Base-by-base conservation (phyloP, 805 yeast species). In the Sugiyamaella qingdaonensis region DNA sequence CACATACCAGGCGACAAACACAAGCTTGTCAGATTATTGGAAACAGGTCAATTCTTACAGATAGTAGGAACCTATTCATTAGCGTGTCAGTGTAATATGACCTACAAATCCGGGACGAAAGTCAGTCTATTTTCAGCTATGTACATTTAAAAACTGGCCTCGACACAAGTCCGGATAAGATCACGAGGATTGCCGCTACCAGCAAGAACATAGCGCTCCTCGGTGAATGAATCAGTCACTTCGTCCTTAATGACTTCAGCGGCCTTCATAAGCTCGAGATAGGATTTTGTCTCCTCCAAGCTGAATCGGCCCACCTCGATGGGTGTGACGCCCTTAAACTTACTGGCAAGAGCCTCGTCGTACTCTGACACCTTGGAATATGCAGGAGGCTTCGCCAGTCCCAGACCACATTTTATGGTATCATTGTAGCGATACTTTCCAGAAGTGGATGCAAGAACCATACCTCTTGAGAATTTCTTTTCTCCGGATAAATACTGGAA, bases 131-230 rank as follows among this genome's bases (percentile, higher is more conserved):
- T 7, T 24, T 24, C 29, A 24, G 7, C 29, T 24, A 24, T 24
- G 29, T 24, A 24, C 29, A 24, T 24, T 47, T 36, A 47, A 21
- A 47, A 35, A 18, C 39, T 19, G 18, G 33, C 31, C 43, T 51
- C 54, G 27, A 24, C 32, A 27, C 49, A 39, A 45, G 48, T 51
- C 24, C 54, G 34, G 18, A 79, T 59, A 34, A 82, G 63, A 49
- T 74, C 76, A 54, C 78, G 71, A 45, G 88, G 84, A 62, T 83
- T 84, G 59, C 90, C 90, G 62, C 80, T 81, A 34, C 88, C 88
- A 57, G 81, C 75, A 35, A 78, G 51, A 41, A 81, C 69, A 62
- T 78, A 82, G 62, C 78, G 78, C 59, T 79, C 78, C 32, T 74
- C 68, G 1, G 73, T 66, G 48, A 79, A 64, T 52, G 68, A 69